Conservation (phyloP, 176 grass and related monocot genomes). For the Rhynchospora breviuscula region DNA sequence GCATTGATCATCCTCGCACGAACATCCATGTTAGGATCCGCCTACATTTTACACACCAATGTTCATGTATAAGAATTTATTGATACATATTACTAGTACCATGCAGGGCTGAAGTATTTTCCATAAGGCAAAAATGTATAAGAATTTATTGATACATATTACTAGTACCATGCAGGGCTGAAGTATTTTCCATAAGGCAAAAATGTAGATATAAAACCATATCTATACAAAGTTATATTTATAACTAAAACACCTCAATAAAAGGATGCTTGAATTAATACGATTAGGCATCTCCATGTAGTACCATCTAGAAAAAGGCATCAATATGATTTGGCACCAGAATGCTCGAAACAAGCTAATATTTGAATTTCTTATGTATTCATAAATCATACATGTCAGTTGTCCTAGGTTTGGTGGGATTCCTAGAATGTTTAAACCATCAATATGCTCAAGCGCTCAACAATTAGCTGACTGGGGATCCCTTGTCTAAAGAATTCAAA, state of each 20-base stretch:
- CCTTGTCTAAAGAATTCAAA: neutral
- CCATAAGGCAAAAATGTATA: neutral
- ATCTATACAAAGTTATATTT: neutral
- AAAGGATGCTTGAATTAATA: neutral
- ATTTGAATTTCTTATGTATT: neutral
- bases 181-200: neutral
- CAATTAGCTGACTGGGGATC: neutral
- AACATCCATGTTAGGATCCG: conserved; percentile 90
- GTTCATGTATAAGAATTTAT: neutral
- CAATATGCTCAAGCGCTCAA: neutral
- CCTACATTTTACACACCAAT: conserved; percentile 36
- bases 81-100: neutral
- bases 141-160: neutral
- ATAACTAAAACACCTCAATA: neutral
- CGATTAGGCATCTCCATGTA: neutral
- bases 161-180: neutral
- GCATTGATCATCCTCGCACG: conserved; percentile 98
- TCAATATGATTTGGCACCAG: neutral
- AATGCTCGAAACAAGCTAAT: neutral
- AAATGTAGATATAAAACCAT: neutral
- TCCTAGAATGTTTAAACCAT: neutral
- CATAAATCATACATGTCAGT: neutral
- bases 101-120: neutral
- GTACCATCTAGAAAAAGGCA: too few relatives aligned
- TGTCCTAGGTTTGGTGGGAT: neutral